Evolutionary conservation across 805 yeast genomes (phyloP), one percentile per base, ranked within the genome.

Genomic region (Candida ficus): DNA sequence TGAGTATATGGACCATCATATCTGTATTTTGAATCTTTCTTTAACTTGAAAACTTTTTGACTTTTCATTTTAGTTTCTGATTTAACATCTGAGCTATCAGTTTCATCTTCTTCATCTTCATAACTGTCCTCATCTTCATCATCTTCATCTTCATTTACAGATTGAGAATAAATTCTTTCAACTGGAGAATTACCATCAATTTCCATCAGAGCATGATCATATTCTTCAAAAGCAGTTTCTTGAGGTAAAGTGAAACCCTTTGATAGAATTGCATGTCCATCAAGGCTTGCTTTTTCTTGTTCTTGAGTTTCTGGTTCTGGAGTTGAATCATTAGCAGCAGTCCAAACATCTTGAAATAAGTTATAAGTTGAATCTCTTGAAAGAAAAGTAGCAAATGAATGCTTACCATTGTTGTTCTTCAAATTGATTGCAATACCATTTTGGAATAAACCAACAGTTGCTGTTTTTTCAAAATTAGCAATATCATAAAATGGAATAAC

Each of bases 361-460:
- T 80, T 83, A 49, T 75, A 75, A 0, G 95, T 82, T 7, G 79
- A 61, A 57, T 91, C 96, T 42, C 97, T 72, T 2, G 91, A 76
- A 7, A 87, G 66, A 55, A 91, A 89, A 41, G 95, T 86, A 12
- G 96, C 96, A 68, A 91, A 90, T 16, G 78, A 77, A 52, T 88
- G 85, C 46, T 75, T 77, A 7, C 46, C 43, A 71, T 71, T 56
- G 68, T 71, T 54, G 56, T 51, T 32, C 12, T 45, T 53, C n/a
- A 50, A 35, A 9, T 37, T 33, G 1, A 56, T 35, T 4, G 54
- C 75, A 30, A 91, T 87, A 4, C 95, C 97, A 58, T 91, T 91
- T 18, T 95, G 95, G 54, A 91, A 88, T 19, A 91, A 67, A 0
- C 95, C 96, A 6, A 87, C 96, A 0, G 96, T 88, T 16, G 80